Evolutionary conservation across 495 filamentous ascomycete species (phyloP), one percentile per base, ranked within the genome.

Genomic region (Aspergillus steynii): DNA sequence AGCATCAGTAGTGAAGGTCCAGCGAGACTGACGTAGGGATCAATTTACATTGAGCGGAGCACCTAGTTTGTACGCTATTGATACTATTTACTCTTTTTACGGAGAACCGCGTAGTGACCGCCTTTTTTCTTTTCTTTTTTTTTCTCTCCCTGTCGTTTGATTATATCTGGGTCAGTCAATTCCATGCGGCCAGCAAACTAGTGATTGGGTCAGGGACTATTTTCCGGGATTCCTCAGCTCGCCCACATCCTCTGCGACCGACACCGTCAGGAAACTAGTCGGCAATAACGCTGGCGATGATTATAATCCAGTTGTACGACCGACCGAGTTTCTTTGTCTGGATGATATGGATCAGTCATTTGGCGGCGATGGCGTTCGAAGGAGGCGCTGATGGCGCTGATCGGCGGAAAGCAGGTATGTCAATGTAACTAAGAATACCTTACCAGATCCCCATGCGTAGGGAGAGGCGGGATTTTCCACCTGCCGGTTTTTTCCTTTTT

Each of bases 121-220:
- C 37, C 12, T 14, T 14, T 42, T 2, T 14, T 4, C 14, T 37
- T 42, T 42, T 10, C 9, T 42, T 42, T 42, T 32, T 32, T 32
- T 32, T 20, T 20, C 20, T 20, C 20, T 20, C 20, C 20, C 20
- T 20, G 20, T 20, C 3, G 37, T 42, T 42, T 42, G 45, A 27
- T 31, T 55, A 25, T 29, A 55, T 55, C 29, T 25, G 20, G 28
- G 49, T 29, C 28, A 32, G 31, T 3, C 31, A 32, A 7, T 32
- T 32, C 9, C 37, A 42, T 52, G 27, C 5, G 9, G 27, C 28
- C 3, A 15, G 29, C 6, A 31, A n/a, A 25, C 48, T 42, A 42
- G 37, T 14, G 45, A 67, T 62, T 53, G 60, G 60, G 53, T 34
- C 58, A 60, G 65, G 65, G 60, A 58, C 10, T 65, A 63, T 61